These are phyloP conservation scores for Ophiostoma pallidulum DNA, from an alignment of 2,329 filamentous ascomycete species.

Conservation along the genomic window DNA sequence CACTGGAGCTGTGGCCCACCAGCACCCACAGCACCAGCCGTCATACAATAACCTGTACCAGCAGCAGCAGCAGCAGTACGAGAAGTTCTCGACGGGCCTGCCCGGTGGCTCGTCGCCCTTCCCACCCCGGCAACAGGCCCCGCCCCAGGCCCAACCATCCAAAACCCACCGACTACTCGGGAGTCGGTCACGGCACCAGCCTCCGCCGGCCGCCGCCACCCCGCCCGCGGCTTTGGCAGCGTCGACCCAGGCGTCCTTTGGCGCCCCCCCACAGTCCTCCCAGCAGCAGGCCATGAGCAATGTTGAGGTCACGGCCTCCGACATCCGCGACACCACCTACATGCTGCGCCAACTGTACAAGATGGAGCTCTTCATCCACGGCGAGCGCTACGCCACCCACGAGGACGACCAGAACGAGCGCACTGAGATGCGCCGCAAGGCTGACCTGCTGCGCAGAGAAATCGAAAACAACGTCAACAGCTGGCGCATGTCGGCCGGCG, in stretches of 20 bases:
- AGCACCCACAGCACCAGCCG: not conserved
- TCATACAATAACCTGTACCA: not conserved
- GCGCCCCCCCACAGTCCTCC: not conserved
- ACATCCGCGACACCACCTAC: constrained; percentile 12
- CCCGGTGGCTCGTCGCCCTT: not conserved
- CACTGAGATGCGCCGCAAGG: constrained; percentile 2
- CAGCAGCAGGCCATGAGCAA: constrained; percentile 1
- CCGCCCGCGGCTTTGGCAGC: too few relatives aligned
- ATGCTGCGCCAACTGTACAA: constrained; percentile 14
- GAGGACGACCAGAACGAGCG: not conserved
- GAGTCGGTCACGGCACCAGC: too few relatives aligned
- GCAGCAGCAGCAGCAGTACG: not conserved
- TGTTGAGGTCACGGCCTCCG: constrained; percentile 4
- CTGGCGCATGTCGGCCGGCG: constrained; percentile 1
- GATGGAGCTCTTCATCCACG: constrained; percentile 13
- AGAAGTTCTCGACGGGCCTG: not conserved
- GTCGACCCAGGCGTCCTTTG: too few relatives aligned
- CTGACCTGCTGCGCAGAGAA: constrained; percentile 10
- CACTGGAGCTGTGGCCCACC: not conserved
- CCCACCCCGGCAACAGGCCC: not conserved
- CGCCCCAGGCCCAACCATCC: not conserved
- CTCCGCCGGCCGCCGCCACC: too few relatives aligned
- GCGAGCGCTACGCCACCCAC: constrained; percentile 10
- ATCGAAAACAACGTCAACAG: constrained; percentile 8
- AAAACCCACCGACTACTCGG: not conserved